A percentile compares a stretch with the other conserved stretches of the same genome.
phyloP scores from a whole-genome alignment of 768 basidiomycete genomes.

The Fomitopsis pulvina region DNA sequence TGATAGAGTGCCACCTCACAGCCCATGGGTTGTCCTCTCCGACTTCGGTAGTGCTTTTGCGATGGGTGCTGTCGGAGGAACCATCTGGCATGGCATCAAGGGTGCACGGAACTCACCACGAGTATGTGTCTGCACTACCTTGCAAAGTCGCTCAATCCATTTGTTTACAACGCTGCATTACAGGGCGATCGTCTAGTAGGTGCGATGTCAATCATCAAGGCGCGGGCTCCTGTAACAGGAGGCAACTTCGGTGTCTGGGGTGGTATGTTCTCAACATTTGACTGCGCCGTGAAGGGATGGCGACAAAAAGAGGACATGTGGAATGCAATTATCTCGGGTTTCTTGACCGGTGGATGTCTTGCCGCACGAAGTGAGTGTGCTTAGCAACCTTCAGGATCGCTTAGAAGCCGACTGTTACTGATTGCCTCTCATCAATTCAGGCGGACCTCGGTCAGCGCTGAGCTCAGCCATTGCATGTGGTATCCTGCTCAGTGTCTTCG shows the following conservation, averaged over 20 bases:
- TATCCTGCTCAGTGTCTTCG: constrained; percentile 90
- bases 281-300: constrained; percentile 96
- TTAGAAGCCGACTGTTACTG: not conserved
- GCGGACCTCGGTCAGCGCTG: constrained; percentile 86
- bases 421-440: constrained; percentile 32
- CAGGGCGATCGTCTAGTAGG: constrained; percentile 96
- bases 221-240: constrained; percentile 94
- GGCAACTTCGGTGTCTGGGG: constrained; percentile 97
- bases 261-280: constrained; percentile 98
- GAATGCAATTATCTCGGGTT: constrained; percentile 98
- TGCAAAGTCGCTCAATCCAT: not conserved
- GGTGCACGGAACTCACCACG: constrained; percentile 94
- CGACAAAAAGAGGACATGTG: constrained; percentile 98
- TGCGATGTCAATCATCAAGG: constrained; percentile 94
- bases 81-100: constrained; percentile 98
- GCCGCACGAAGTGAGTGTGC: constrained; percentile 86
- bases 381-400: too few relatives aligned
- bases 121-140: constrained; percentile 38
- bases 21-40: constrained; percentile 98
- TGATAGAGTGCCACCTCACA: constrained; percentile 23
- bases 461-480: constrained; percentile 95
- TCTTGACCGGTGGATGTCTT: constrained; percentile 95
- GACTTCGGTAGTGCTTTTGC: constrained; percentile 97
- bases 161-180: not conserved
- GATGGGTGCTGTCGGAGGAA: constrained; percentile 97